Evolutionary conservation across 495 filamentous ascomycete species (phyloP), one percentile per base, ranked within the genome.

Genomic region (Aspergillus nanangensis): DNA sequence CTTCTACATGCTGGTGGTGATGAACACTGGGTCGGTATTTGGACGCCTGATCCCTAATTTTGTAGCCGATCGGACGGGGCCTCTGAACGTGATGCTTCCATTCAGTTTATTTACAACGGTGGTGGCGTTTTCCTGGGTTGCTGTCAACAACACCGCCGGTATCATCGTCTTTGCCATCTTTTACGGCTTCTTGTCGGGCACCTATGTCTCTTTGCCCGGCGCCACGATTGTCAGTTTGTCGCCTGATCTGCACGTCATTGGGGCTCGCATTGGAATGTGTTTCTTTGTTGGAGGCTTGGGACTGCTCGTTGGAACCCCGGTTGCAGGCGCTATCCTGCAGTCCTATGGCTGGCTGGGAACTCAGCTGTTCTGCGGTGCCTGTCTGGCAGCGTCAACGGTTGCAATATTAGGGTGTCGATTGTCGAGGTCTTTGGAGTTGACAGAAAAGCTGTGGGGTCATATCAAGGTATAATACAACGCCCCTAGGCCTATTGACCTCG

Each of bases 1-100:
- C 24, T 43, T 43, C 40, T 43, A 43, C 40, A 11, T 43, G 8
- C 22, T 43, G 7, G 40, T 31, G 8, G 32, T 43, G 14, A 19
- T 23, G 14, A 43, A 43, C 18, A 27, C 40, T 2, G 13, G 23
- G 3, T 29, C 40, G 3, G 20, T 43, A 18, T 27, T 27, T 4
- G 40, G 40, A 7, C 40, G 40, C 31, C 13, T 34, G 17, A 20
- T 39, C 10, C 37, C 37, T 1, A 13, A 20, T 2, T 13, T 39
- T 20, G 17, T 39, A 13, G 20, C 13, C n/a, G 17, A 17, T 9
- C 20, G n/a, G 3, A 7, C n/a, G 9, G 37, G 37, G 2, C 37
- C 37, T 20, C 15, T 39, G 20, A 39, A 39, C 37, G 23, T 39
- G 17, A 7, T 39, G 15, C 37, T 39, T 9, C 13, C 7, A 21